A percentile compares a stretch with the other conserved stretches of the same genome.
phyloP scores from a whole-genome alignment of 179 eudicot species.

The Actinidia arguta region DNA sequence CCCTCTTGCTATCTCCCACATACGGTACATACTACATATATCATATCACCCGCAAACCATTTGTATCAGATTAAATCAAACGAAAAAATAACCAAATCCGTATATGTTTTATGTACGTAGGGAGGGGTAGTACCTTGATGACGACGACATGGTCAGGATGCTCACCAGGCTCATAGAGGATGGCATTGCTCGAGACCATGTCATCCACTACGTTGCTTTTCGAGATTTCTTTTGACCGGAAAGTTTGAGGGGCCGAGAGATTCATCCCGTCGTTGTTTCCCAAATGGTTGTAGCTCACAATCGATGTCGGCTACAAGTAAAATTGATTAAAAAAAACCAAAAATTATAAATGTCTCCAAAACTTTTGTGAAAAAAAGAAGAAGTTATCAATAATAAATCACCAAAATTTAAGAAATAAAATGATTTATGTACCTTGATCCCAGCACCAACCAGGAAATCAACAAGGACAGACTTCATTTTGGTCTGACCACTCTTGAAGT shows the following conservation, averaged over 20 bases:
- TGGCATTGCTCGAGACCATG: constrained; percentile 97
- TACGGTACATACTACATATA: constrained; percentile 94
- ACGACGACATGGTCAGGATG: constrained; percentile 98
- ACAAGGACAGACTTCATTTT: constrained; percentile 98
- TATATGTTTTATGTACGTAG: background rate
- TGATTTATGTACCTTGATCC: constrained; percentile 86
- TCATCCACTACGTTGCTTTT: constrained; percentile 98
- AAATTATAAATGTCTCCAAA: no score
- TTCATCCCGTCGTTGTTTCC: constrained; percentile 99
- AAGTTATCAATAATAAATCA: no score
- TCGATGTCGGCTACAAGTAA: constrained; percentile 99
- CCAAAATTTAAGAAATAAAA: background rate
- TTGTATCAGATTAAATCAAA: background rate
- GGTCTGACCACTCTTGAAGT: constrained; percentile 99
- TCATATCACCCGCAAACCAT: constrained; percentile 5
- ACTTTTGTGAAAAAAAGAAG: no score
- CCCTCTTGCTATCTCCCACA: constrained; percentile 97
- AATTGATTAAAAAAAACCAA: no score
- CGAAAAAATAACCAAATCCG: no score
- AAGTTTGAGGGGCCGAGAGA: constrained; percentile 96
- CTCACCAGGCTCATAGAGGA: constrained; percentile 95
- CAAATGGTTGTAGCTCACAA: constrained; percentile 97
- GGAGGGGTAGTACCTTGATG: constrained; percentile 67
- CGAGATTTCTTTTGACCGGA: constrained; percentile 95
- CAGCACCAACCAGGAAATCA: constrained; percentile 99